These are phyloP conservation scores for Prunus mume DNA, from an alignment of 306 rosid species.

Conservation along the genomic window DNA sequence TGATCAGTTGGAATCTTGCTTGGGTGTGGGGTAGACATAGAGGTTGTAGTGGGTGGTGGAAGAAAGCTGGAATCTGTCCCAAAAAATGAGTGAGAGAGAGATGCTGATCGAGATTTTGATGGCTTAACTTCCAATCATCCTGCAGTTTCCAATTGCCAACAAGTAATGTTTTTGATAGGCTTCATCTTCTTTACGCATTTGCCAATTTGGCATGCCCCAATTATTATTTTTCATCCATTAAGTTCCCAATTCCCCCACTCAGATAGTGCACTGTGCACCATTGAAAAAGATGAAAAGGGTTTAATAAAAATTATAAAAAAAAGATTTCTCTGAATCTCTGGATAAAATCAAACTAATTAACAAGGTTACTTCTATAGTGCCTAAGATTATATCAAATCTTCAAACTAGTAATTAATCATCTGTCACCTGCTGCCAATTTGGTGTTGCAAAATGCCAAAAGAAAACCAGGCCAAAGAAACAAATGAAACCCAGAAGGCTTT, in stretches of 20 bases:
- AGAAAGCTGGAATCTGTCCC: not conserved
- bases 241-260: not conserved
- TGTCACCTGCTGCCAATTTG: not conserved
- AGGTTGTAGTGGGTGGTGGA: conserved; percentile 4
- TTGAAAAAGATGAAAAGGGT: not conserved
- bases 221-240: not conserved
- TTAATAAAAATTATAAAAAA: not conserved
- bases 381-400: not conserved
- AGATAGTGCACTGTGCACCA: not conserved
- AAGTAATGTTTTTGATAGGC: not conserved
- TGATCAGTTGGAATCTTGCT: not conserved
- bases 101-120: not conserved
- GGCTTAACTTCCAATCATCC: not conserved
- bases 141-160: not conserved
- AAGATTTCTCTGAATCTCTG: not conserved
- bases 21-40: not conserved
- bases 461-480: not conserved
- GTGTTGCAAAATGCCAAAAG: not conserved
- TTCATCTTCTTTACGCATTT: not conserved
- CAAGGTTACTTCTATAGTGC: not conserved
- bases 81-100: not conserved
- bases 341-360: not conserved
- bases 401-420: not conserved
- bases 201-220: not conserved
- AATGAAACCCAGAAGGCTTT: not conserved